A percentile compares a stretch with the other conserved stretches of the same genome.
These are phyloP conservation scores for Cyclotella atomus DNA, from an alignment of 108 stramenopile genomes.

Conservation along the genomic window DNA sequence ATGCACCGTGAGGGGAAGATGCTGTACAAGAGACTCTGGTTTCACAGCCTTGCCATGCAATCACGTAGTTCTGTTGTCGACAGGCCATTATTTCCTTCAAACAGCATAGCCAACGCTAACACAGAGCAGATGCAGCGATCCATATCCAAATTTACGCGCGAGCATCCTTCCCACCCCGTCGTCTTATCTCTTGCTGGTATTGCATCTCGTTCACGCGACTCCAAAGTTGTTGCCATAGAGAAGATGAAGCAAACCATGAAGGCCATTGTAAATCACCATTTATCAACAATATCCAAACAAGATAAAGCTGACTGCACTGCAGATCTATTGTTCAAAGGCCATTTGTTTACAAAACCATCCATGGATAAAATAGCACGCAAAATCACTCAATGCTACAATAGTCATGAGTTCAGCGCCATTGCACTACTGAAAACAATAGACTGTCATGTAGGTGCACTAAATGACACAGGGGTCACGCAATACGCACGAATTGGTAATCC, in stretches of 20 bases:
- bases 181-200: background rate
- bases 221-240: background rate
- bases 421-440: slow-evolving; percentile 2
- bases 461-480: background rate
- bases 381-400: background rate
- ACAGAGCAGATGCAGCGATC: background rate
- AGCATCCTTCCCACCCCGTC: background rate
- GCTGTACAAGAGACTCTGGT: background rate
- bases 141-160: background rate
- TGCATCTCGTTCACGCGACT: background rate
- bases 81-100: background rate
- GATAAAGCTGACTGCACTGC: slow-evolving; percentile 1
- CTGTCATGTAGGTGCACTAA: background rate
- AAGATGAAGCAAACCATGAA: background rate
- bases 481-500: background rate
- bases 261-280: background rate
- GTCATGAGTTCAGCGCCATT: slow-evolving; percentile 3
- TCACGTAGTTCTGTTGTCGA: background rate
- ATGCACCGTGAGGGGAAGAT: background rate
- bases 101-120: background rate
- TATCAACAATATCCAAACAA: background rate
- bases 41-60: background rate
- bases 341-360: background rate
- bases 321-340: background rate
- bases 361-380: background rate